phyloP scores from a whole-genome alignment of 441 rosid species.

The Isatis lusitanica region DNA sequence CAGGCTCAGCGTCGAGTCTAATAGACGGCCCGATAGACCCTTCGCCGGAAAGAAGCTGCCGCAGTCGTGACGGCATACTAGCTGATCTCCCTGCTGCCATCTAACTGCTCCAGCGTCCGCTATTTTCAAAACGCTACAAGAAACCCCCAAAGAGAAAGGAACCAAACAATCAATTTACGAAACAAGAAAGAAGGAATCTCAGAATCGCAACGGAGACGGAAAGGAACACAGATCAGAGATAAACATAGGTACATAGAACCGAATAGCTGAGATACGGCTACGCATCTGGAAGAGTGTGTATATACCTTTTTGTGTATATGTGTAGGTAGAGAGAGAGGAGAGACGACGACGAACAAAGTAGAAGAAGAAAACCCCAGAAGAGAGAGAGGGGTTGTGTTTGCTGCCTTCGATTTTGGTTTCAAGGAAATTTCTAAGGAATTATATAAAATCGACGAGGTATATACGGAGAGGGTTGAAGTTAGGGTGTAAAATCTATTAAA shows the following conservation, averaged over 20 bases:
- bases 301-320: not conserved
- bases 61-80: slow-evolving; percentile 88
- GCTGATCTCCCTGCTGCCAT: slow-evolving; percentile 91
- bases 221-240: slow-evolving; percentile 22
- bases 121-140: slow-evolving; percentile 21
- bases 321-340: not conserved
- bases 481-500: slow-evolving; percentile 3
- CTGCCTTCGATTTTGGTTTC: slow-evolving; percentile 25
- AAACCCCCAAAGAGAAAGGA: not conserved
- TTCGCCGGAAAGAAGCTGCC: slow-evolving; percentile 92
- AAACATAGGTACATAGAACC: slow-evolving; percentile 1
- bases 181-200: slow-evolving; percentile 2
- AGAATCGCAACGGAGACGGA: slow-evolving; percentile 8
- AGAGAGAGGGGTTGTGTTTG: slow-evolving; percentile 7
- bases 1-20: slow-evolving; percentile 86
- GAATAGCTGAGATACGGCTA: slow-evolving; percentile 9
- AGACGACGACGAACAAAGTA: slow-evolving; percentile 10
- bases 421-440: not conserved
- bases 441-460: not conserved
- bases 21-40: slow-evolving; percentile 74
- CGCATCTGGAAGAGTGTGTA: slow-evolving; percentile 6
- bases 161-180: not conserved
- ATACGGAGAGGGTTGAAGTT: slow-evolving; percentile 13
- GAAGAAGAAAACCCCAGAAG: slow-evolving; percentile 28
- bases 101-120: slow-evolving; percentile 29